Percentiles rank a stretch among this genome's conserved stretches.
Conservation (phyloP, 352 stramenopile species). For the Pythium periplocum region DNA sequence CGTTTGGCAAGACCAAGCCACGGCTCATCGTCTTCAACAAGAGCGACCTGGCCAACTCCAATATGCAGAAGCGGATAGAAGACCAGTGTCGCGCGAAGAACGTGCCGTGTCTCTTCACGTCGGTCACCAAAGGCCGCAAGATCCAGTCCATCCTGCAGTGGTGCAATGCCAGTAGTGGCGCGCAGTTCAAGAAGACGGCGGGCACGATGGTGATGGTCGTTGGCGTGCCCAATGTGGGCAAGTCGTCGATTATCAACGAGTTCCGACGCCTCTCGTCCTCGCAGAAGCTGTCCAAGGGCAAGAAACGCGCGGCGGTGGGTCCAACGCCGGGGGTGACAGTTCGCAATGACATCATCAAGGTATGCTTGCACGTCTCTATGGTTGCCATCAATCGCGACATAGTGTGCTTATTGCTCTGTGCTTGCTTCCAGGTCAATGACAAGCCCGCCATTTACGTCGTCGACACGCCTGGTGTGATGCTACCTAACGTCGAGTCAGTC, state of each 20-base stretch:
- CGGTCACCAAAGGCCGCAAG: conserved; percentile 69
- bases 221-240: conserved; percentile 89
- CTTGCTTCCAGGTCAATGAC: conserved; percentile 55
- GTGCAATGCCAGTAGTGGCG: conserved; percentile 66
- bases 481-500: conserved; percentile 74
- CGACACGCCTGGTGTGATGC: conserved; percentile 86
- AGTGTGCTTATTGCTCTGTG: too few relatives aligned
- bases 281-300: conserved; percentile 70
- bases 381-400: too few relatives aligned
- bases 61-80: conserved; percentile 77
- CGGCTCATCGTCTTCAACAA: conserved; percentile 87
- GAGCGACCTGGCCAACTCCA: conserved; percentile 80
- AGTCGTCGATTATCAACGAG: conserved; percentile 88
- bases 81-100: conserved; percentile 41
- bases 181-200: conserved; percentile 82
- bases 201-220: conserved; percentile 87
- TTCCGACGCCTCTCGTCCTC: conserved; percentile 71
- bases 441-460: conserved; percentile 86
- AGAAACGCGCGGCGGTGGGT: conserved; percentile 76
- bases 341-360: conserved; percentile 87
- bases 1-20: conserved; percentile 72
- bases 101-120: conserved; percentile 72
- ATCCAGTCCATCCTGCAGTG: conserved; percentile 74
- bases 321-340: conserved; percentile 83
- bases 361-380: conserved; percentile 7